Evolutionary conservation across 352 stramenopile genomes (phyloP).

Genomic region (Aphanomyces stellatus): DNA sequence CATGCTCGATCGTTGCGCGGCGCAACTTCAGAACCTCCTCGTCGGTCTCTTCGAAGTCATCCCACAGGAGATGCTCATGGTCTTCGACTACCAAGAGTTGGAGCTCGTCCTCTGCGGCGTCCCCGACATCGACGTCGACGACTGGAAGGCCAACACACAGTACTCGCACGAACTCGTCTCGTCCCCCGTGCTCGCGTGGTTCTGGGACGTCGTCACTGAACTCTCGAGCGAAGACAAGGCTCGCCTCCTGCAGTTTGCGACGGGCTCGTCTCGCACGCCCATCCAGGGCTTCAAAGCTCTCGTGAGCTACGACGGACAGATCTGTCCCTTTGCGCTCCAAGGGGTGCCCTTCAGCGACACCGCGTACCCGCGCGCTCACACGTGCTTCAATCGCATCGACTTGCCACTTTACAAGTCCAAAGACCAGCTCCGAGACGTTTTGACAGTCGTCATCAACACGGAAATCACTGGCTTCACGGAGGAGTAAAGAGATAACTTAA

Average conservation of each 20-base stretch:
- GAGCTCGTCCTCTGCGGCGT: conserved; percentile 96
- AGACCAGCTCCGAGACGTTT: conserved; percentile 77
- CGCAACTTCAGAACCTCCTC: conserved; percentile 84
- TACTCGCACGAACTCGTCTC: conserved; percentile 22
- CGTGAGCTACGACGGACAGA: conserved; percentile 46
- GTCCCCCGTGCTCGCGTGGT: conserved; percentile 32
- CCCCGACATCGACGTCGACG: conserved; percentile 62
- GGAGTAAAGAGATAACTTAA: conserved; percentile 31
- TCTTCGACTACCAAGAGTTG: conserved; percentile 99
- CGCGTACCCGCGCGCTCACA: conserved; percentile 61
- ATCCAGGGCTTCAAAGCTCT: conserved; percentile 55
- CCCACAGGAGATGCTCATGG: conserved; percentile 90
- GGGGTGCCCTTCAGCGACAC: conserved; percentile 48
- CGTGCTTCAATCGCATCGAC: conserved; percentile 85
- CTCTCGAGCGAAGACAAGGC: conserved; percentile 47
- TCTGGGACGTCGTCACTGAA: conserved; percentile 45
- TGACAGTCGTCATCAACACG: conserved; percentile 92
- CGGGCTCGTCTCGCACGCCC: conserved; percentile 38
- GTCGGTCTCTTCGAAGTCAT: conserved; percentile 96
- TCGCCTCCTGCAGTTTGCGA: conserved; percentile 47
- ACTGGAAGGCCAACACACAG: conserved; percentile 74
- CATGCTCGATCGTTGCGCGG: conserved; percentile 87
- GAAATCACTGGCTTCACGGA: conserved; percentile 93
- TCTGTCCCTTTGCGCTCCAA: conserved; percentile 87
- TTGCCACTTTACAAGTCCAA: conserved; percentile 70